A percentile compares a stretch with the other conserved stretches of the same genome.
Evolutionary conservation across 768 basidiomycete genomes (phyloP).

Genomic region (Psilocybe sp.): DNA sequence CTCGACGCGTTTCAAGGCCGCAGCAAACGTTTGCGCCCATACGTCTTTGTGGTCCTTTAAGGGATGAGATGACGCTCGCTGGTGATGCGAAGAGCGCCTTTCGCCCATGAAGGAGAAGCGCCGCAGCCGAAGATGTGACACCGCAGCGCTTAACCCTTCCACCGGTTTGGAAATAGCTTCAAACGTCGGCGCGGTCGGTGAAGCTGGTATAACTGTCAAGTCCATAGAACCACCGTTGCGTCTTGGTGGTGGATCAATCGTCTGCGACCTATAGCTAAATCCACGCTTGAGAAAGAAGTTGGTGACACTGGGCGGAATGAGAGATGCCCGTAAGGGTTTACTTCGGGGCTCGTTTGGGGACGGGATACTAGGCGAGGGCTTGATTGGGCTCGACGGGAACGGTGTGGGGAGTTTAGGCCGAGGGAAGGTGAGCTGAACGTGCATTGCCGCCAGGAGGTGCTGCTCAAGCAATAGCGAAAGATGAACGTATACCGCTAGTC

Average conservation of each 20-base stretch:
- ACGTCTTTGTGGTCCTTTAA: background rate
- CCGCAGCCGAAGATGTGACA: constrained; percentile 18
- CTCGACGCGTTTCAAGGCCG: constrained; percentile 39
- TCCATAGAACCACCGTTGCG: constrained; percentile 39
- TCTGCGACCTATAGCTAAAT: constrained; percentile 17
- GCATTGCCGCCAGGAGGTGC: constrained; percentile 47
- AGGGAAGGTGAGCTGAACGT: constrained; percentile 45
- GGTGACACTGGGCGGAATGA: constrained; percentile 38
- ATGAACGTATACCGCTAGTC: constrained; percentile 50
- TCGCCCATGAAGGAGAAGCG: constrained; percentile 40
- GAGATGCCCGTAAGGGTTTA: constrained; percentile 21
- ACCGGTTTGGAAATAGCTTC: constrained; percentile 20
- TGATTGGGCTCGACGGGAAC: constrained; percentile 18
- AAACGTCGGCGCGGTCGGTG: constrained; percentile 10
- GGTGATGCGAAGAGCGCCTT: constrained; percentile 15
- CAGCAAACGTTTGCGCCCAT: constrained; percentile 29
- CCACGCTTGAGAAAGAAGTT: constrained; percentile 33
- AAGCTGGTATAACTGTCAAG: constrained; percentile 21
- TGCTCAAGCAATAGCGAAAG: constrained; percentile 63
- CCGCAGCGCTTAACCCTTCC: constrained; percentile 18
- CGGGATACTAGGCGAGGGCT: background rate
- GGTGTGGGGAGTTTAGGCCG: constrained; percentile 23
- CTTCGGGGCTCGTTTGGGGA: background rate
- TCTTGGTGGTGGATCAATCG: constrained; percentile 18
- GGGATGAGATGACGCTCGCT: constrained; percentile 6